Evolutionary conservation across 176 grass and related monocot genomes (phyloP).

Genomic region (Elymus sibiricus): DNA sequence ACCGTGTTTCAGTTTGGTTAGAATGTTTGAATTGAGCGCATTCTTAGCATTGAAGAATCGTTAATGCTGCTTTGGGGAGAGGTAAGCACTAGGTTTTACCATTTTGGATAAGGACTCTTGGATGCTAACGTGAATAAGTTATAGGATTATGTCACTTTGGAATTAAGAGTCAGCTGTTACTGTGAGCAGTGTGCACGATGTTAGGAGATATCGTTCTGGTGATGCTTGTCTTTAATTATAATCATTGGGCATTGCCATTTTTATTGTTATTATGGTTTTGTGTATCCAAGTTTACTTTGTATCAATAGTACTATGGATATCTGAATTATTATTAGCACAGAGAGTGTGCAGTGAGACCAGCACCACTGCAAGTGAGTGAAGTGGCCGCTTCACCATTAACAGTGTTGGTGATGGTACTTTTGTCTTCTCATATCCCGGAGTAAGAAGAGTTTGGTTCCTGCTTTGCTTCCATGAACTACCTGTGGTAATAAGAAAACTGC

Average conservation of each 20-base stretch:
- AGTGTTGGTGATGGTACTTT: not conserved
- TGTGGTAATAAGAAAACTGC: not conserved
- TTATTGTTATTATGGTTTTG: not conserved
- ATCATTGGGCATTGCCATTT: not conserved
- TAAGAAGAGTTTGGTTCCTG: not conserved
- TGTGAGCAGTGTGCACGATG: not conserved
- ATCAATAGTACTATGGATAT: not conserved
- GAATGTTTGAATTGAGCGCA: slow-evolving; percentile 17
- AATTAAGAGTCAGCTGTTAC: not conserved
- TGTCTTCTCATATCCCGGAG: not conserved
- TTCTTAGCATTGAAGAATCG: not conserved
- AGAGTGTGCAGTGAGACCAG: not conserved
- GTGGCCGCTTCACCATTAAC: not conserved
- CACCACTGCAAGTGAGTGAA: not conserved
- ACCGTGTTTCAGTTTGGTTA: slow-evolving; percentile 14
- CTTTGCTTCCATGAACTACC: not conserved
- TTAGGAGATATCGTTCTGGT: not conserved
- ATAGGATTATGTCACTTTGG: not conserved
- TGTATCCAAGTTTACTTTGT: slow-evolving; percentile 11
- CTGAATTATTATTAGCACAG: slow-evolving; percentile 15
- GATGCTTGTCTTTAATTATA: not conserved
- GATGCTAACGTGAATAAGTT: slow-evolving; percentile 17
- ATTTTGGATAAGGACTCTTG: slow-evolving; percentile 7
- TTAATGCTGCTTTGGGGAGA: slow-evolving; percentile 20
- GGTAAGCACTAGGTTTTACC: not conserved